Evolutionary conservation across 2,329 filamentous ascomycete genomes (phyloP).

Genomic region (Trichoderma brevicompactum): DNA sequence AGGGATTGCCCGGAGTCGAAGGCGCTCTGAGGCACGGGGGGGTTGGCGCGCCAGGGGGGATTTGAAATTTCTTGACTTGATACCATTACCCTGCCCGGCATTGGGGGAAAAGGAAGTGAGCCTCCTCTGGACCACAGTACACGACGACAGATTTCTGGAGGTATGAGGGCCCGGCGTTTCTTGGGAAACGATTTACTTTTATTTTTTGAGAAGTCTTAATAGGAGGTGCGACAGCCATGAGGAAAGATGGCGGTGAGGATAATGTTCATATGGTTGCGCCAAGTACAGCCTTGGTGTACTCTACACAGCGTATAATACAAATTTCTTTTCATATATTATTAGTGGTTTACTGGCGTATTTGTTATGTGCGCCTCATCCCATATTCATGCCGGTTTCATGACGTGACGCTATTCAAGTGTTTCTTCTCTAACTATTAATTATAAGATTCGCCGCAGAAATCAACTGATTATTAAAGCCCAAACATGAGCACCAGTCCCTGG

Average conservation of each 20-base stretch:
- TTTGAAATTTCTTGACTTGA: neutral
- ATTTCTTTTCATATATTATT: neutral
- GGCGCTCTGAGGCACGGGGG: neutral
- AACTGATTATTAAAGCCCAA: neutral
- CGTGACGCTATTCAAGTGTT: conserved; percentile 11
- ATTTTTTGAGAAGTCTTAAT: neutral
- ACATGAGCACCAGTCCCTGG: neutral
- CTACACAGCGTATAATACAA: neutral
- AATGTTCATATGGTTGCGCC: conserved; percentile 7
- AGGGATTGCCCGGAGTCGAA: neutral
- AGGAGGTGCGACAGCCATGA: neutral
- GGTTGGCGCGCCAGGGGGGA: neutral
- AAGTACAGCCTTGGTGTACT: neutral
- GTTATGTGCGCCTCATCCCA: neutral
- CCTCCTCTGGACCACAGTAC: conserved; percentile 1
- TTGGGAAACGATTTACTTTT: neutral
- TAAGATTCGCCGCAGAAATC: neutral
- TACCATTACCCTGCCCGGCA: no score
- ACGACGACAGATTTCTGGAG: neutral
- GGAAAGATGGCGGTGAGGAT: neutral
- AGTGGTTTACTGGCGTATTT: neutral
- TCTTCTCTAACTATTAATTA: conserved; percentile 1
- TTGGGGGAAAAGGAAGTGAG: neutral
- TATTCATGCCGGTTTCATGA: neutral
- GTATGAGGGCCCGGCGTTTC: neutral